Base-by-base conservation (phyloP, 495 filamentous ascomycete species). In the Trichoderma gamsii region DNA sequence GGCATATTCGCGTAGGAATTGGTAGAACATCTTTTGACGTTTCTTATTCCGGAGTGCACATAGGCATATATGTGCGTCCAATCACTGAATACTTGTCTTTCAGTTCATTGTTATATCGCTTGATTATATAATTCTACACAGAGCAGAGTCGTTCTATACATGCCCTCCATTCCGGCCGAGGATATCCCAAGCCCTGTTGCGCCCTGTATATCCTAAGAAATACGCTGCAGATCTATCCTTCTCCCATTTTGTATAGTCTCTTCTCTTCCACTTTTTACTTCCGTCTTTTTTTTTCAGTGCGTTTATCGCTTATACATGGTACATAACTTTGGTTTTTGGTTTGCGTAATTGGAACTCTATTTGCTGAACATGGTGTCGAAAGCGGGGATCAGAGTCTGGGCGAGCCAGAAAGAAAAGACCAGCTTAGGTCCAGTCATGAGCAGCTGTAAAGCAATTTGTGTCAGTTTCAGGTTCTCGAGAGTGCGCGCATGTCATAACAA, bases 401-500 rank as follows among this genome's bases (percentile, higher is more conserved):
- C 95, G 72, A 99, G 85, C 95, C 95, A 99, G 87, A 99, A 99
- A 71, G 93, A 97, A 85, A 99, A 99, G 68, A 97, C 93, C 65
- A 99, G 83, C 85, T 99, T 99, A 70, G 95, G 95, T 41, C 95
- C 95, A 25, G 95, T 99, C 93, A 98, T 98, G 73, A 99, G 83
- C 71, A 99, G 85, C 87, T 86, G 68, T n/a, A 59, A 15, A 32
- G 23, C 27, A 41, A 41, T 51, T 51, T 23, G 21, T 35, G 69
- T 75, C 43, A 73, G 70, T 56, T 66, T 49, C 3, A n/a, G 41
- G 25, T n/a, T 15, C 43, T 66, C 29, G 13, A 64, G 18, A 32
- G 35, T 35, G 2, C 23, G 66, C 63, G 67, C 41, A 18, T 15
- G 4, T 16, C 44, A 49, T n/a, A 7, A 25, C 1, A 16, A 16